Percentiles rank a stretch among this genome's conserved stretches.
Conservation (phyloP, 1,284 basidiomycete species). For the Tausonia pullulans region DNA sequence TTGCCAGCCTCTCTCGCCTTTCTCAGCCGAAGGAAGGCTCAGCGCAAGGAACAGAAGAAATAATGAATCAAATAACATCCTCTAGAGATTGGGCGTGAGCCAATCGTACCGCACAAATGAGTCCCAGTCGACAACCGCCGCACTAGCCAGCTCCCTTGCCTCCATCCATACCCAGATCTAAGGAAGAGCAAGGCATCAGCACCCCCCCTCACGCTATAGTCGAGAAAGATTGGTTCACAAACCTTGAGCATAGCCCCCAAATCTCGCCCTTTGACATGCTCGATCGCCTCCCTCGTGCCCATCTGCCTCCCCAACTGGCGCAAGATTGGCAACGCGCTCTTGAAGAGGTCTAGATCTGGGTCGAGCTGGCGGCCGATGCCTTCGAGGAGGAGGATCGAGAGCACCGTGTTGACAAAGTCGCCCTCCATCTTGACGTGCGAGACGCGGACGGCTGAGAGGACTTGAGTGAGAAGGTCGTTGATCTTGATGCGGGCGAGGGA, state of each 20-base stretch:
- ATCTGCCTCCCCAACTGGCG: slow-evolving; percentile 79
- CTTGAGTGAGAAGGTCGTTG: slow-evolving; percentile 80
- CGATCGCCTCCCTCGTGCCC: slow-evolving; percentile 62
- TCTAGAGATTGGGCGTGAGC: slow-evolving; percentile 22
- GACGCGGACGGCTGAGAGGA: slow-evolving; percentile 71
- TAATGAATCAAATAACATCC: neutral
- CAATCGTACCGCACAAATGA: slow-evolving; percentile 30
- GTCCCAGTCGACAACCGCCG: slow-evolving; percentile 63
- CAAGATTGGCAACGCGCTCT: slow-evolving; percentile 80
- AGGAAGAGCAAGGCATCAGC: neutral
- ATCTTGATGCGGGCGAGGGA: slow-evolving; percentile 92
- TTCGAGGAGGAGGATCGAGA: slow-evolving; percentile 84
- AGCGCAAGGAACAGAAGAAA: neutral
- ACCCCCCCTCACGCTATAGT: neutral
- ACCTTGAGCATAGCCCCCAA: slow-evolving; percentile 77
- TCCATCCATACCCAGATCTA: slow-evolving; percentile 86
- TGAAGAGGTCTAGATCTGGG: slow-evolving; percentile 84
- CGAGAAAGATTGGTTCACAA: slow-evolving; percentile 7
- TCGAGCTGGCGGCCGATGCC: slow-evolving; percentile 93
- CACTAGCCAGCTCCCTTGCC: slow-evolving; percentile 69
- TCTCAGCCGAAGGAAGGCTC: too few species aligned
- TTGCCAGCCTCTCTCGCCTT: too few species aligned
- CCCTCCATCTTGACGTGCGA: slow-evolving; percentile 99
- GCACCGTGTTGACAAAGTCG: slow-evolving; percentile 96
- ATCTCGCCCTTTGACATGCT: slow-evolving; percentile 52